phyloP scores from a whole-genome alignment of 2,329 filamentous ascomycete genomes.

The Byssochlamys sp. region DNA sequence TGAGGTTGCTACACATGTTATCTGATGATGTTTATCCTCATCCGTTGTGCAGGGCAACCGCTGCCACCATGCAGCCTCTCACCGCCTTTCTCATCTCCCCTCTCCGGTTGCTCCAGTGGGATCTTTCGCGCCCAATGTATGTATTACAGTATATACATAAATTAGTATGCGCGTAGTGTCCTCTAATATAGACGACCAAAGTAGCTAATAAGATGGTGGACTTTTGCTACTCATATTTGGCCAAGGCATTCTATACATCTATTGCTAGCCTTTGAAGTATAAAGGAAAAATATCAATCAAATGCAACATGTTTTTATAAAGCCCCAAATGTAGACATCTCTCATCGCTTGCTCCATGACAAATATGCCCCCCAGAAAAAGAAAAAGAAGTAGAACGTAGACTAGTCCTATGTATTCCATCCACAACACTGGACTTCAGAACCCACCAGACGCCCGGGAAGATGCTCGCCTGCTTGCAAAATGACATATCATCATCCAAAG shows the following conservation, averaged over 20 bases:
- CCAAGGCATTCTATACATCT: not conserved
- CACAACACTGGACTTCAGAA: not conserved
- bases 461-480: not conserved
- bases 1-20: not conserved
- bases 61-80: not conserved
- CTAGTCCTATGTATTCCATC: not conserved
- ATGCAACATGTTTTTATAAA: not conserved
- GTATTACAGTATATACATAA: no score
- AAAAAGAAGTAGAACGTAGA: not conserved
- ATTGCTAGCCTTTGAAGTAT: not conserved
- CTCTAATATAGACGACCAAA: not conserved
- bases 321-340: not conserved
- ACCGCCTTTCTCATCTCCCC: not conserved
- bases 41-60: constrained; percentile 13
- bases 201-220: not conserved
- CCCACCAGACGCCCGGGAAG: not conserved
- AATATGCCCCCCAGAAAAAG: not conserved
- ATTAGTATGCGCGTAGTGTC: not conserved
- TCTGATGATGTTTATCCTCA: constrained; percentile 7
- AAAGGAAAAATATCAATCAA: not conserved
- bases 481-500: not conserved
- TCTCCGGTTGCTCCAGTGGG: not conserved
- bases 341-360: not conserved
- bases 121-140: no score
- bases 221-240: not conserved